phyloP scores from a whole-genome alignment of 75 land plant genomes.

The Pseudotsuga menziesii region DNA sequence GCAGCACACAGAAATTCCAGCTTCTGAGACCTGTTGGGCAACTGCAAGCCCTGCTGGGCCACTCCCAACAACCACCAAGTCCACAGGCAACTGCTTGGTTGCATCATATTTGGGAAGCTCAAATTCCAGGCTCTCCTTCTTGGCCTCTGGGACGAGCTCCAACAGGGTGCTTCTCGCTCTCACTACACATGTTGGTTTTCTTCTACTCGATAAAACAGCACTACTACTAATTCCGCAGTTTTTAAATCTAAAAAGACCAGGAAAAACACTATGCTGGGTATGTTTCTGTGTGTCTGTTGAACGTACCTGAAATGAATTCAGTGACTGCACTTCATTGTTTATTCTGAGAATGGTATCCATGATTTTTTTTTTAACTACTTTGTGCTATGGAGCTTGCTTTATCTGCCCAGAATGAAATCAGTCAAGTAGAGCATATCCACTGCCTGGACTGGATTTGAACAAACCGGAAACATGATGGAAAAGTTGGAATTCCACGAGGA shows the following conservation, averaged over 20 bases:
- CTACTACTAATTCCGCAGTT: background rate
- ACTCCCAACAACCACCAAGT: constrained; percentile 83
- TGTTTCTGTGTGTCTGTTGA: background rate
- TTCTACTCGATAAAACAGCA: background rate
- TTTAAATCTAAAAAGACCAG: background rate
- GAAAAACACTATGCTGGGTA: background rate
- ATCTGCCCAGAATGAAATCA: background rate
- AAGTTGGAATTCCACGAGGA: too few species aligned
- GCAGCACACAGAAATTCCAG: constrained; percentile 82
- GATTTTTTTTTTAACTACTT: background rate
- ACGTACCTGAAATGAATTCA: constrained; percentile 13
- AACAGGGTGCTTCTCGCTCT: constrained; percentile 41
- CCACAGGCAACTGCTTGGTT: constrained; percentile 39
- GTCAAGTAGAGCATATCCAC: too few species aligned
- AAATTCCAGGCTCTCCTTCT: constrained; percentile 72
- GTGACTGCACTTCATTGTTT: constrained; percentile 19
- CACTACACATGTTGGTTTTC: background rate
- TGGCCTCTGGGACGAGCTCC: constrained; percentile 76
- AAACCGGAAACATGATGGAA: too few species aligned
- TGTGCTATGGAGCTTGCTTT: background rate
- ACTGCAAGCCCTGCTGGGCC: constrained; percentile 98
- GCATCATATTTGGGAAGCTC: constrained; percentile 81
- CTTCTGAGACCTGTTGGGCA: constrained; percentile 81
- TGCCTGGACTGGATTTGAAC: too few species aligned
- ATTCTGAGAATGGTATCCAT: constrained; percentile 30